Evolutionary conservation across 108 stramenopile species (phyloP), one percentile per base, ranked within the genome.

Genomic region (Fistulifera solaris): DNA sequence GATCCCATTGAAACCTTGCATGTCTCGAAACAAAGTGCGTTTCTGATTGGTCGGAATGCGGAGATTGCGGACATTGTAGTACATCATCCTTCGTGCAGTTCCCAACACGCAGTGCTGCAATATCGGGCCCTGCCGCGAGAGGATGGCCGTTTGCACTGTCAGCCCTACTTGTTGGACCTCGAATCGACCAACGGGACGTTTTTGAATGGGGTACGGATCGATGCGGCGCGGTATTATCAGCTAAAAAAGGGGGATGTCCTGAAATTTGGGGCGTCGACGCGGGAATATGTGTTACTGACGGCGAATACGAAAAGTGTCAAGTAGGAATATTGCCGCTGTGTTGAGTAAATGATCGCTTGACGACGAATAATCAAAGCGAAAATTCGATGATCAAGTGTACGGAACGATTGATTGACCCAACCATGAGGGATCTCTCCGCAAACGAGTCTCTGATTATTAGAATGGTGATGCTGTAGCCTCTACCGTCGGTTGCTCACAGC

Each of bases 81-180:
- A 24, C 62, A 67, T 26, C 95, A 99, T 78, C 78, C 85, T 1
- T 78, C 77, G 27, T 70, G 90, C 58, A 88, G 85, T 5, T 72
- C 73, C 26, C 98, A 99, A 71, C 98, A 99, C 65, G 93, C 94
- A n/a, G 97, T 98, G 1, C 48, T 99, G 23, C 98, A 99, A 66
- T 98, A 85, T 77, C 82, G 98, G 0, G 77, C 82, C 13, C 28
- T 85, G 27, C 71, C 64, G 14, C 26, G 43, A 6, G 58, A 51
- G 1, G 58, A 59, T 0, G 53, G 25, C 15, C 73, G 75, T 46
- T 27, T 79, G 13, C 63, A 59, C 14, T 87, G 85, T 53, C 70
- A 75, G 54, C 98, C 98, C 6, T 99, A 99, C 63, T 38, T 99
- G 24, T 93, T 99, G 86, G 98, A 99, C 63, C 67, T 99, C 50